Base-by-base conservation (phyloP, 306 rosid species). In the Quercus gilva region DNA sequence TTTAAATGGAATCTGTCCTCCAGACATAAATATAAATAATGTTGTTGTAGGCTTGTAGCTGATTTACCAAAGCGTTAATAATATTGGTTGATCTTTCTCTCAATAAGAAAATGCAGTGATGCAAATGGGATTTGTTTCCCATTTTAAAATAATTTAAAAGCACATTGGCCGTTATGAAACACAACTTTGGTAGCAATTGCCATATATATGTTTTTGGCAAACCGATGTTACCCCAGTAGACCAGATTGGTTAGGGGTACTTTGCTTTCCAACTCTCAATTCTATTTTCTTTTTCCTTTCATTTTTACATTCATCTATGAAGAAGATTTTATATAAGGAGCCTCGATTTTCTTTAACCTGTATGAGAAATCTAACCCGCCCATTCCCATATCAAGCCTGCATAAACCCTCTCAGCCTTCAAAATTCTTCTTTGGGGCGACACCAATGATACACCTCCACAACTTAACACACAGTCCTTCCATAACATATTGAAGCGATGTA, bases 401-500 rank as follows among this genome's bases (percentile, higher is more conserved):
- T 13, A 73, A 75, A 75, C 80, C 56, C 77, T 76, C 78, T 20
- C 74, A 58, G 75, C 82, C 58, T 81, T 37, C 23, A 80, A 69
- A 74, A 71, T 85, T 23, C 21, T 83, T 79, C 75, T 81, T 80
- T 55, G 53, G 86, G 80, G 58, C 18, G 7, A 75, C 60, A 74
- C 82, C 84, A 74, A 64, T 49, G 71, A 78, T 81, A 85, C 81
- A 82, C 77, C 77, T n/a, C 81, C 76, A 55, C 75, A 43, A 84
- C 83, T 85, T 89, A 94, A 88, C 98, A 91, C 74, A 94, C 98
- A 2, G 97, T 94, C 83, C 98, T 86, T 71, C 98, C 98, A 35
- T 91, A 87, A 79, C 98, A 94, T 82, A 94, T 94, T 13, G 95
- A 91, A 43, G 98, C 97, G 80, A 94, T 94, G 71, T 94, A 94